A percentile compares a stretch with the other conserved stretches of the same genome.
phyloP scores from a whole-genome alignment of 2,329 filamentous ascomycete species.

The Fusarium torreyae region DNA sequence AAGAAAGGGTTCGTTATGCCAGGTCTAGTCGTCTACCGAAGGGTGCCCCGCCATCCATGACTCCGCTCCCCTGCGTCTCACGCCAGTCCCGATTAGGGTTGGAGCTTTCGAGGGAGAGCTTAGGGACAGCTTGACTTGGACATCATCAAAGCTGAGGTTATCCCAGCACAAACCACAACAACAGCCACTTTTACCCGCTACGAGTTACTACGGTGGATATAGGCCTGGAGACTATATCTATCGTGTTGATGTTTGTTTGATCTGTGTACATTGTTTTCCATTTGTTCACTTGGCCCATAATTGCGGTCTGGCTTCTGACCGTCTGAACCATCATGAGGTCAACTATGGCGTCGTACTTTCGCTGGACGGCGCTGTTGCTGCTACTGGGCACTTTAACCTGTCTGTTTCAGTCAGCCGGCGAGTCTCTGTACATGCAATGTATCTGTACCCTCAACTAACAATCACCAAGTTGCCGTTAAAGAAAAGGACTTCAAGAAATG shows the following conservation, averaged over 20 bases:
- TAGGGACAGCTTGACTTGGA: slow-evolving; percentile 52
- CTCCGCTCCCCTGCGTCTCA: slow-evolving; percentile 45
- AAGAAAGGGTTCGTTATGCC: slow-evolving; percentile 37
- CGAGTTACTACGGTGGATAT: slow-evolving; percentile 8
- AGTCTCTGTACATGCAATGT: slow-evolving; percentile 44
- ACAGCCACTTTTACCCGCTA: slow-evolving; percentile 18
- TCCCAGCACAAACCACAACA: slow-evolving; percentile 36
- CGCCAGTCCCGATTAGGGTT: slow-evolving; percentile 46
- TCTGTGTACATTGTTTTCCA: slow-evolving; percentile 5
- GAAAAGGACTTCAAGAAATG: slow-evolving; percentile 98
- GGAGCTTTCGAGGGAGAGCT: slow-evolving; percentile 40
- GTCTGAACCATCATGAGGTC: slow-evolving; percentile 64
- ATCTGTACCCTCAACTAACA: slow-evolving; percentile 33
- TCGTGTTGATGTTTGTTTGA: slow-evolving; percentile 16
- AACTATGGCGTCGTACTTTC: slow-evolving; percentile 65
- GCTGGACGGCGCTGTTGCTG: slow-evolving; percentile 76
- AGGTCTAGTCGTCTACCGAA: slow-evolving; percentile 44
- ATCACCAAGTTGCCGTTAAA: slow-evolving; percentile 81
- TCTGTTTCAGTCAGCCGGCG: slow-evolving; percentile 76
- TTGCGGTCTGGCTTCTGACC: slow-evolving; percentile 33
- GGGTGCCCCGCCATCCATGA: slow-evolving; percentile 44
- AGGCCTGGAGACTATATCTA: slow-evolving; percentile 22
- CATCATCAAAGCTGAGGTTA: slow-evolving; percentile 47
- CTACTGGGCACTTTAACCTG: slow-evolving; percentile 72
- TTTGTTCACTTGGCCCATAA: slow-evolving; percentile 14